Evolutionary conservation across 2,329 filamentous ascomycete species (phyloP), one percentile per base, ranked within the genome.

Genomic region (Colletotrichum melonis): DNA sequence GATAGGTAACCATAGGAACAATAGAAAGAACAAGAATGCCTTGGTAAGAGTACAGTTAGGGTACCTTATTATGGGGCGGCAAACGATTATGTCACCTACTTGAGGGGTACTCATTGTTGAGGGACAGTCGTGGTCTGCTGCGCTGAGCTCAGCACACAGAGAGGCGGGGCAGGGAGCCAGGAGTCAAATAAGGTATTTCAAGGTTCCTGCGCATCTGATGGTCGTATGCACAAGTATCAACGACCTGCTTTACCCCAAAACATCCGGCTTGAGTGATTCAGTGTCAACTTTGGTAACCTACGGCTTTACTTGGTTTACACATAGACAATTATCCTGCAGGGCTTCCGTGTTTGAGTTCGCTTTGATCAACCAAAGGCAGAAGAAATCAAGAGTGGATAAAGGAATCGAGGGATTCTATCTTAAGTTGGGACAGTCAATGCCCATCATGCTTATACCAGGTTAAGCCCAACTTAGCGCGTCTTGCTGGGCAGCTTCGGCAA

Each of bases 91-190:
- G 32, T 35, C 32, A 35, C 32, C 32, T 11, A 35, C 32, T 35
- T 35, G 62, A 55, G 62, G 62, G 62, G 62, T 30, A 64, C 26
- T 64, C 46, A 38, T 28, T n/a, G 46, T 54, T 55, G 11, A n/a
- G 62, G 30, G 62, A 28, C 35, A 49, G 46, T 64, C 52, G 5
- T 7, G 22, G 24, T 35, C 62, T 16, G 30, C 24, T 55, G 28
- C 24, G 62, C 62, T 38, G 49, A 64, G 62, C 62, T 64, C 62
- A 64, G 62, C 62, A 30, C 62, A 64, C n/a, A 19, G 46, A 63
- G 60, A 63, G 60, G 62, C 4, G 62, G 22, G 62, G 30, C 46
- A 54, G 26, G 42, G 38, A 7, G 42, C 42, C 16, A 54, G 60
- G 30, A 26, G 49, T 22, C 46, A 64, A 38, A 54, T 35, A 64